Evolutionary conservation across 2,329 filamentous ascomycete species (phyloP).

Genomic region (Dryadomyces quercivorus): DNA sequence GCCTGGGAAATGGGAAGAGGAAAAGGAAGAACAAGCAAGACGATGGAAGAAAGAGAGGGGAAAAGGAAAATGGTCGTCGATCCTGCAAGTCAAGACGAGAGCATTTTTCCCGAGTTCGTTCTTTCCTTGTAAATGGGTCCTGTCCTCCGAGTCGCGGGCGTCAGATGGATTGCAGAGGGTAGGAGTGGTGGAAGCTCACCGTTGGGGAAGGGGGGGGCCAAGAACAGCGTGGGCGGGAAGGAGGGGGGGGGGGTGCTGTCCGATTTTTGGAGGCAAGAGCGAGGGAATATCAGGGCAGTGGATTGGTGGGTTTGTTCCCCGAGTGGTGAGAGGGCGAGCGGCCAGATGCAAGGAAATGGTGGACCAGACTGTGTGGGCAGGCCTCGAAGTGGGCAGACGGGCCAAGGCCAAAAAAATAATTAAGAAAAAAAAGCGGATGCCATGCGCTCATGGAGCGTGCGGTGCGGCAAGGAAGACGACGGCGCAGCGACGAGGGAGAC

Average conservation of each 20-base stretch:
- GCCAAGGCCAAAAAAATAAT: background rate
- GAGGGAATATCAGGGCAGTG: background rate
- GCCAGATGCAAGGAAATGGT: background rate
- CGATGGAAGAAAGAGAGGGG: background rate
- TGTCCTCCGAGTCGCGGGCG: constrained; percentile 4
- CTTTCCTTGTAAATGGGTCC: constrained; percentile 4
- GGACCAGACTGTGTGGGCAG: background rate
- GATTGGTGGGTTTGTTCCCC: background rate
- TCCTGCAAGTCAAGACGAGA: background rate
- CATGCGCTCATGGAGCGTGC: background rate
- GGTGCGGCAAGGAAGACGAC: background rate
- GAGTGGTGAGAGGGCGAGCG: background rate
- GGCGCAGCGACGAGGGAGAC: background rate
- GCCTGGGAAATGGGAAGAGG: background rate
- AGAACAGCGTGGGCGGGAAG: constrained; percentile 1
- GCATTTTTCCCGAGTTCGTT: background rate
- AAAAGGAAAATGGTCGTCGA: background rate
- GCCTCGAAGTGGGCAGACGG: constrained; percentile 2
- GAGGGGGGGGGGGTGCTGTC: background rate
- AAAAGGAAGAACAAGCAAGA: background rate
- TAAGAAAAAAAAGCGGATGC: constrained; percentile 2
- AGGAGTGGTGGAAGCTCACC: constrained; percentile 4
- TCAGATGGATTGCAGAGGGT: constrained; percentile 5
- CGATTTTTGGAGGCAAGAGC: background rate
- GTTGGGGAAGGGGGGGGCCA: background rate